Percentiles rank a stretch among this genome's conserved stretches.
phyloP scores from a whole-genome alignment of 1,139 yeast species.

The Blastobotrys serpentis region DNA sequence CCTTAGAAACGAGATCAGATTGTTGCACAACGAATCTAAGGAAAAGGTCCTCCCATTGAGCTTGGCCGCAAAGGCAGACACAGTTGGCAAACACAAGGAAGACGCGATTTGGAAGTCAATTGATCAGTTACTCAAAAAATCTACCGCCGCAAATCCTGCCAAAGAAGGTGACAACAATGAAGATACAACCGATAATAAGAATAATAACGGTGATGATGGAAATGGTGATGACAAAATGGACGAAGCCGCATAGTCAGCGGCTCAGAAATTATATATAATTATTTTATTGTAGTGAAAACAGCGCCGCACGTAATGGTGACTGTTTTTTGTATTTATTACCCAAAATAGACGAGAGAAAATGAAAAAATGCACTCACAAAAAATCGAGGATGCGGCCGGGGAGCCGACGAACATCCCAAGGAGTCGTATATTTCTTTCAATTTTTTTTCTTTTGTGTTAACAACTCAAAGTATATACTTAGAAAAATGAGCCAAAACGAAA shows the following conservation, averaged over 20 bases:
- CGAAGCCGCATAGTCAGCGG: slow-evolving; percentile 2
- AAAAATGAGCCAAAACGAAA: slow-evolving; percentile 55
- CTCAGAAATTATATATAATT: not conserved
- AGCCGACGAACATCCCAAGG: no score
- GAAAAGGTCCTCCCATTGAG: slow-evolving; percentile 41
- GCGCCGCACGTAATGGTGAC: slow-evolving; percentile 8
- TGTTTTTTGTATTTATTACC: slow-evolving; percentile 6
- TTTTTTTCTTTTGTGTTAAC: not conserved
- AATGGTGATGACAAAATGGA: slow-evolving; percentile 2
- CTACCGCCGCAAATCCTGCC: not conserved
- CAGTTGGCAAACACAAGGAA: slow-evolving; percentile 39
- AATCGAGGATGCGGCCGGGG: not conserved
- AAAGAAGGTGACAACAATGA: not conserved
- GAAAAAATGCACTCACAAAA: slow-evolving; percentile 9
- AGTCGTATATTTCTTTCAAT: not conserved
- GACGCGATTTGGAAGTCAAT: slow-evolving; percentile 34
- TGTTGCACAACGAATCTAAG: slow-evolving; percentile 41
- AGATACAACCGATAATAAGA: not conserved
- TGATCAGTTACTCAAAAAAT: slow-evolving; percentile 17
- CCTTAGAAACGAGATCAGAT: slow-evolving; percentile 42
- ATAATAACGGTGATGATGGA: not conserved
- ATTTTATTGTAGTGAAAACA: no score
- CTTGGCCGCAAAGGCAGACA: slow-evolving; percentile 39
- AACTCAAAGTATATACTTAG: slow-evolving; percentile 1
- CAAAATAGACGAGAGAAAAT: not conserved